Percentiles rank a stretch among this genome's conserved stretches.
Evolutionary conservation across 2,329 filamentous ascomycete species (phyloP).

Genomic region (Thermothelomyces thermophilus): DNA sequence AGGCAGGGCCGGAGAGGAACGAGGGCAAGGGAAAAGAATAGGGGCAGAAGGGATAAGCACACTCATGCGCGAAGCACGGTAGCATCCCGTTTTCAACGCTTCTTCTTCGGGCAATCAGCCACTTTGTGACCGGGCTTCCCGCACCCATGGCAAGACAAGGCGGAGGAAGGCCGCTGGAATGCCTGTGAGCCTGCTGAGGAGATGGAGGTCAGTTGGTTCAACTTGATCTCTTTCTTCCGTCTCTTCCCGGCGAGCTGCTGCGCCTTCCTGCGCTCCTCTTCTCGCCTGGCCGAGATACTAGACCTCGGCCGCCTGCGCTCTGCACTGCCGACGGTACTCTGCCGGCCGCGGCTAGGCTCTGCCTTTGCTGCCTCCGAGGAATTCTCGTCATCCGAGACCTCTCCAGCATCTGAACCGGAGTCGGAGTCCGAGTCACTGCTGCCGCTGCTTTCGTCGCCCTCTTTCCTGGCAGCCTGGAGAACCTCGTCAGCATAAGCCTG

Average conservation of each 20-base stretch:
- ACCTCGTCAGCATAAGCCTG: slow-evolving; percentile 4
- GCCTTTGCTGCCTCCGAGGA: not conserved
- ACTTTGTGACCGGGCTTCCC: slow-evolving; percentile 55
- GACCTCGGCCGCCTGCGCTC: slow-evolving; percentile 18
- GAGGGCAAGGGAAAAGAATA: not conserved
- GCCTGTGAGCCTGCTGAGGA: slow-evolving; percentile 35
- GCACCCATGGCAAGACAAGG: slow-evolving; percentile 53
- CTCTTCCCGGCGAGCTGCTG: slow-evolving; percentile 51
- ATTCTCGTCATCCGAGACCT: slow-evolving; percentile 30
- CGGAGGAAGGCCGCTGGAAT: slow-evolving; percentile 26
- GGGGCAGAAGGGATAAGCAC: not conserved
- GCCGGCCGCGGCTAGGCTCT: slow-evolving; percentile 25
- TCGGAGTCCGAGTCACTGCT: slow-evolving; percentile 14
- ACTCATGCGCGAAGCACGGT: not conserved
- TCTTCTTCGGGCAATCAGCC: slow-evolving; percentile 44
- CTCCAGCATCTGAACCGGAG: slow-evolving; percentile 31
- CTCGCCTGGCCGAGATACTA: slow-evolving; percentile 34
- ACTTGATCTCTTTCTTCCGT: slow-evolving; percentile 59
- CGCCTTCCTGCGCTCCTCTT: slow-evolving; percentile 41
- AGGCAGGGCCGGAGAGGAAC: not conserved
- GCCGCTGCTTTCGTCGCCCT: slow-evolving; percentile 7
- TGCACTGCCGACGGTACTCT: slow-evolving; percentile 1
- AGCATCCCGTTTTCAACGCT: slow-evolving; percentile 13
- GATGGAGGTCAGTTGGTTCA: slow-evolving; percentile 57
- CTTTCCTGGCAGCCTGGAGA: slow-evolving; percentile 4